Evolutionary conservation across 1,284 basidiomycete species (phyloP).

Genomic region (Athelia psychrophila): DNA sequence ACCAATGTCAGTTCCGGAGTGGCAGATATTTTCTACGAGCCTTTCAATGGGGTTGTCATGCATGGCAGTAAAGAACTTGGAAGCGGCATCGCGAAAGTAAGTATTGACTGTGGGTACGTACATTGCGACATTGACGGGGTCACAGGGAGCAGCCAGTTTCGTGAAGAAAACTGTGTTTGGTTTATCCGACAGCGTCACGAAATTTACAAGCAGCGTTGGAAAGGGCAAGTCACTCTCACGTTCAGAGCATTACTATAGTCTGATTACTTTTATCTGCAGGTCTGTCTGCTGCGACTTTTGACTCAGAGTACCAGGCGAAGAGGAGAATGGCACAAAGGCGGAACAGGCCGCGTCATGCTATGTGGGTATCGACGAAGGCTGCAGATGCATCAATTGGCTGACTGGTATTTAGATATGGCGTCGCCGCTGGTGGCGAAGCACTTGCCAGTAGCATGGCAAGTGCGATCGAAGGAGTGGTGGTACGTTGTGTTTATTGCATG

Average conservation of each 20-base stretch:
- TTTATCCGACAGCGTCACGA: slow-evolving; percentile 93
- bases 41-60: slow-evolving; percentile 96
- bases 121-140: slow-evolving; percentile 2
- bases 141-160: slow-evolving; percentile 92
- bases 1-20: slow-evolving; percentile 99
- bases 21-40: slow-evolving; percentile 98
- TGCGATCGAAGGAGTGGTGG: slow-evolving; percentile 94
- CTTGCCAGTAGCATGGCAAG: slow-evolving; percentile 93
- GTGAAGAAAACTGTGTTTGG: slow-evolving; percentile 99
- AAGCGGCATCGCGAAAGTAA: slow-evolving; percentile 93
- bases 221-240: slow-evolving; percentile 61
- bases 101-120: slow-evolving; percentile 8
- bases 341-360: slow-evolving; percentile 94
- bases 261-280: slow-evolving; percentile 42
- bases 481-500: slow-evolving; percentile 35
- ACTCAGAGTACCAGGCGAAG: slow-evolving; percentile 92
- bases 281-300: slow-evolving; percentile 94
- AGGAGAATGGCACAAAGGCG: slow-evolving; percentile 87
- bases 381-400: background rate
- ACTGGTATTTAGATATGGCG: slow-evolving; percentile 70
- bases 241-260: background rate
- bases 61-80: slow-evolving; percentile 96
- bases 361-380: slow-evolving; percentile 50
- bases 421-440: slow-evolving; percentile 92
- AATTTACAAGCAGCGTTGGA: slow-evolving; percentile 95